Percentiles rank a stretch among this genome's conserved stretches.
phyloP scores from a whole-genome alignment of 116 monocot species.

The Papilionanthe hybrid region DNA sequence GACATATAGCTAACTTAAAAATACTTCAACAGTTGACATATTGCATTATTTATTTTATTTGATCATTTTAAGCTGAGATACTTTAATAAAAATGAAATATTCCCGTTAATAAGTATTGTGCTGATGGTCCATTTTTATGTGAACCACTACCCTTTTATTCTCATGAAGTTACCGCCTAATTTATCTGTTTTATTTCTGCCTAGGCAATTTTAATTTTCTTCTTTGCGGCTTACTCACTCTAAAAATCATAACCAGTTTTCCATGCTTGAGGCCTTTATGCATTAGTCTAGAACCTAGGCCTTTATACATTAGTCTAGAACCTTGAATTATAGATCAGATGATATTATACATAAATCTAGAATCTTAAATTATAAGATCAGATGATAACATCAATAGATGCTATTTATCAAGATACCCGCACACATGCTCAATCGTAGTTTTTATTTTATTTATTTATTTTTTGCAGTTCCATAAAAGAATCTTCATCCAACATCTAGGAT shows the following conservation, averaged over 20 bases:
- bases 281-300: neutral
- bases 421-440: neutral
- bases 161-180: neutral
- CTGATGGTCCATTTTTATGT: too few relatives aligned
- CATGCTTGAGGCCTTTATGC: neutral
- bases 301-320: neutral
- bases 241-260: neutral
- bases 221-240: neutral
- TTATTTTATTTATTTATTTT: neutral
- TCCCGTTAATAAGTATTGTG: too few relatives aligned
- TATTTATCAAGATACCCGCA: neutral
- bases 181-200: neutral
- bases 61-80: neutral
- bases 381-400: neutral
- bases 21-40: neutral
- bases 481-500: neutral
- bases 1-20: neutral
- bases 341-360: too few relatives aligned
- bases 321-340: neutral
- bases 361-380: too few relatives aligned
- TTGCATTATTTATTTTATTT: neutral
- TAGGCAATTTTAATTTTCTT: neutral
- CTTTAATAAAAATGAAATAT: neutral
- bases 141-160: neutral
- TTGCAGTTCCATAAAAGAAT: neutral